A percentile compares a stretch with the other conserved stretches of the same genome.
Evolutionary conservation across 495 filamentous ascomycete species (phyloP).

Genomic region (Venustampulla echinocandica): DNA sequence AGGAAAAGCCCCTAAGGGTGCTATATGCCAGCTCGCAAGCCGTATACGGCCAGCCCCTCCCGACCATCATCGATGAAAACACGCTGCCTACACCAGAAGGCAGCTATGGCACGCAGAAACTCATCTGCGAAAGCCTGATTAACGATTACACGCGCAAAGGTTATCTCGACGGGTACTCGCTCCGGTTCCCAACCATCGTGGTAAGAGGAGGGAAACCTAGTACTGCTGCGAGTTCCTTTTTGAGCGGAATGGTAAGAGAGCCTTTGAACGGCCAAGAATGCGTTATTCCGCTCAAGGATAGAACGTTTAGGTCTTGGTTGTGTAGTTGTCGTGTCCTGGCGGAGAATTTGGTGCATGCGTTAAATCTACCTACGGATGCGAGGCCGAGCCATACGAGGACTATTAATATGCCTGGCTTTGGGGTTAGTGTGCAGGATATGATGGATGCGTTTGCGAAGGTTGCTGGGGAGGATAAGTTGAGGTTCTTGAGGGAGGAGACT

Average conservation of each 20-base stretch:
- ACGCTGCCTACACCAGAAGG: conserved; percentile 58
- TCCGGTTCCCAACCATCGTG: conserved; percentile 67
- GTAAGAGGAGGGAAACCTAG: conserved; percentile 69
- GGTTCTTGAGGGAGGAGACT: conserved; percentile 54
- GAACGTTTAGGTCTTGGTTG: conserved; percentile 55
- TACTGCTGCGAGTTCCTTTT: conserved; percentile 65
- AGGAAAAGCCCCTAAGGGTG: conserved; percentile 30
- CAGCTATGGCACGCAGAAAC: conserved; percentile 73
- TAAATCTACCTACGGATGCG: conserved; percentile 40
- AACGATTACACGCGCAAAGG: conserved; percentile 69
- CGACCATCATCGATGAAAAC: conserved; percentile 43
- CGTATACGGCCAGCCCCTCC: conserved; percentile 52
- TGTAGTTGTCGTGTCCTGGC: conserved; percentile 58
- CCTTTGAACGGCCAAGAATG: conserved; percentile 55
- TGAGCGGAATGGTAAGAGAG: conserved; percentile 65
- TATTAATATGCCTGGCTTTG: conserved; percentile 67
- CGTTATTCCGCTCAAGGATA: conserved; percentile 50
- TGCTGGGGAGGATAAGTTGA: conserved; percentile 58
- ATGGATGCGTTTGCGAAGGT: conserved; percentile 62
- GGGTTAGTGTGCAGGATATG: conserved; percentile 65
- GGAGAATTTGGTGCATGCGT: conserved; percentile 60
- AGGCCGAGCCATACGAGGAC: conserved; percentile 50
- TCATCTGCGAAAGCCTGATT: conserved; percentile 63
- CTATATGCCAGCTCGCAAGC: conserved; percentile 41
- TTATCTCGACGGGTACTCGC: conserved; percentile 55